Conservation (phyloP, 2,329 filamentous ascomycete genomes). For the Parastagonospora avenae region DNA sequence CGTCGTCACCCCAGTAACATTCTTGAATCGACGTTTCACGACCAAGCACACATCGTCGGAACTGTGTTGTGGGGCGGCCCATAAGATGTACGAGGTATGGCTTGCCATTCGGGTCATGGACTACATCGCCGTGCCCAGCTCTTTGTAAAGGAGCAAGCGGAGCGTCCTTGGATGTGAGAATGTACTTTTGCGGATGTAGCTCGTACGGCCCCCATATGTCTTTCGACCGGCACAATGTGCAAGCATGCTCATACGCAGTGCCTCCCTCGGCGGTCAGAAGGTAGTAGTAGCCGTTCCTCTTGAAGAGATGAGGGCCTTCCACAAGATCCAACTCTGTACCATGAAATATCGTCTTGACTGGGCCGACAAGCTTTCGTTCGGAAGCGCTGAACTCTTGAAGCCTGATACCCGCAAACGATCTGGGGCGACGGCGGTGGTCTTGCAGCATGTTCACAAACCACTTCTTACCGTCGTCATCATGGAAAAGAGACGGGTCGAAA, state of each 20-base stretch:
- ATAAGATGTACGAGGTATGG: constrained; percentile 43
- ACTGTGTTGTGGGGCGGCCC: constrained; percentile 41
- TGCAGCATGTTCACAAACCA: constrained; percentile 47
- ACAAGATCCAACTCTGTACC: constrained; percentile 59
- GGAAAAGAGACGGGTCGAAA: constrained; percentile 60
- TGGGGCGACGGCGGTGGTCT: constrained; percentile 40
- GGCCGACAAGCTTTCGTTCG: constrained; percentile 59
- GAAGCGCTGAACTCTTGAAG: constrained; percentile 63
- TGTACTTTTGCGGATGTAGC: constrained; percentile 46
- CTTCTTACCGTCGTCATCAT: constrained; percentile 44
- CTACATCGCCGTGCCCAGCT: constrained; percentile 46
- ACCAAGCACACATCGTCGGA: constrained; percentile 42
- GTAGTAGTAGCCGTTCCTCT: constrained; percentile 44
- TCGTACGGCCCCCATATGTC: constrained; percentile 52
- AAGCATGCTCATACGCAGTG: constrained; percentile 48
- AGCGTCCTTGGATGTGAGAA: constrained; percentile 49
- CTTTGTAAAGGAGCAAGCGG: constrained; percentile 38
- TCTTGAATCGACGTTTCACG: constrained; percentile 58
- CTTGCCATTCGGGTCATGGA: constrained; percentile 41
- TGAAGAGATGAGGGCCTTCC: constrained; percentile 46
- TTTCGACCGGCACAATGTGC: constrained; percentile 46
- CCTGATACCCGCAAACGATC: constrained; percentile 61
- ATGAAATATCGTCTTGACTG: constrained; percentile 57
- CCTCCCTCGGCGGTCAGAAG: constrained; percentile 47
- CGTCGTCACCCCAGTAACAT: constrained; percentile 63